phyloP scores from a whole-genome alignment of 495 filamentous ascomycete genomes.

The Collariella sp. region DNA sequence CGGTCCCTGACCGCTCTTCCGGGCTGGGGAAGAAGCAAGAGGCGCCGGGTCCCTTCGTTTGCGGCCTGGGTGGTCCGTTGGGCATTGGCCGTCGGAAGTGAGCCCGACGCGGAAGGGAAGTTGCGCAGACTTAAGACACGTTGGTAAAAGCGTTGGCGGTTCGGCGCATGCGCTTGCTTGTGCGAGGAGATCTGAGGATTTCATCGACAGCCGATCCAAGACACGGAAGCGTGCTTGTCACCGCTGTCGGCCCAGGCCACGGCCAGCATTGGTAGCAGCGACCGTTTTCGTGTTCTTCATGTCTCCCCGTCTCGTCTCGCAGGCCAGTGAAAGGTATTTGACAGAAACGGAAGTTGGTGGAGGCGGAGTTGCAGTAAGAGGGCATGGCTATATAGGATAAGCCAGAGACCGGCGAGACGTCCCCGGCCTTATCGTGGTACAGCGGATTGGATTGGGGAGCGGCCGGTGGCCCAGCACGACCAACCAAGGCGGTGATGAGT shows the following conservation, averaged over 20 bases:
- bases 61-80: background rate
- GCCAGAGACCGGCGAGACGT: background rate
- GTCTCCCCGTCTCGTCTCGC: background rate
- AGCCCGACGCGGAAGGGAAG: conserved; percentile 6
- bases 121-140: conserved; percentile 9
- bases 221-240: conserved; percentile 4
- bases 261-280: background rate
- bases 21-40: background rate
- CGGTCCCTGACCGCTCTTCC: conserved; percentile 1
- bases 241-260: conserved; percentile 3
- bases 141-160: conserved; percentile 6
- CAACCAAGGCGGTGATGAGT: conserved; percentile 2
- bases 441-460: background rate
- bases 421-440: conserved; percentile 17
- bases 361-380: conserved; percentile 3
- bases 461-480: conserved; percentile 7
- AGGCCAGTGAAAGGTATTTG: background rate
- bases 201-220: conserved; percentile 4
- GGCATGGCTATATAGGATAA: background rate
- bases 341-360: background rate
- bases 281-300: background rate
- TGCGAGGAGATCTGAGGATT: conserved; percentile 3
- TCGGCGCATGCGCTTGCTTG: conserved; percentile 16
- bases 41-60: conserved; percentile 8
- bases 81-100: conserved; percentile 10